Conservation (phyloP, 345 rosid genomes). For the Eucalyptus curtisii region DNA sequence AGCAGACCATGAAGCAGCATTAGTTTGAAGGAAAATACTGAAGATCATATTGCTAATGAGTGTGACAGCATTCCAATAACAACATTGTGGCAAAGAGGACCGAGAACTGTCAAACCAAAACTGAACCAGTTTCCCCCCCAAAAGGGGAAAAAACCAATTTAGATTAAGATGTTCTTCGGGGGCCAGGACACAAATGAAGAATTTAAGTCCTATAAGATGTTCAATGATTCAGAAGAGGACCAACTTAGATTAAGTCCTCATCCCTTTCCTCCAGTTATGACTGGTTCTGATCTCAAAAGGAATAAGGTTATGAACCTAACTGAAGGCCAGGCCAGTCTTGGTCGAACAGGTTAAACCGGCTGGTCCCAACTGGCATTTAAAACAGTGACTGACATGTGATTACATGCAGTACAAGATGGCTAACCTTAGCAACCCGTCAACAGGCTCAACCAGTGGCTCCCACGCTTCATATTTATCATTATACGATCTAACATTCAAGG, state of each 20-base stretch:
- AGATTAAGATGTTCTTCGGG: neutral
- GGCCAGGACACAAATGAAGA: neutral
- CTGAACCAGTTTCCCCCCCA: neutral
- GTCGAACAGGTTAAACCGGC: neutral
- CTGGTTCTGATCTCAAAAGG: neutral
- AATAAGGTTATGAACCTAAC: neutral
- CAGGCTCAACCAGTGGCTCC: slow-evolving; percentile 96
- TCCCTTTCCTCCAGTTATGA: neutral
- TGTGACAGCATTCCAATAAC: neutral
- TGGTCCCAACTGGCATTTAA: neutral
- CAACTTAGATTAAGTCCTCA: neutral
- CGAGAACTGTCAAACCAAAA: neutral
- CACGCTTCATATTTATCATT: slow-evolving; percentile 88
- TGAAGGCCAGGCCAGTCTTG: neutral
- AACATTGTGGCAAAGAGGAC: neutral
- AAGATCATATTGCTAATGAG: neutral
- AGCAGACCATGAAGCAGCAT: neutral
- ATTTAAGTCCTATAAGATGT: neutral
- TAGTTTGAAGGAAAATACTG: neutral
- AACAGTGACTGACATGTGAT: neutral
- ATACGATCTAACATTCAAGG: slow-evolving; percentile 80
- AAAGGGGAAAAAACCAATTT: neutral
- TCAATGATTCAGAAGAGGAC: neutral
- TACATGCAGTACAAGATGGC: neutral
- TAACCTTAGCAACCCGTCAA: slow-evolving; percentile 77